Conservation (phyloP, 2,329 filamentous ascomycete species). For the Epichloe uncinata region DNA sequence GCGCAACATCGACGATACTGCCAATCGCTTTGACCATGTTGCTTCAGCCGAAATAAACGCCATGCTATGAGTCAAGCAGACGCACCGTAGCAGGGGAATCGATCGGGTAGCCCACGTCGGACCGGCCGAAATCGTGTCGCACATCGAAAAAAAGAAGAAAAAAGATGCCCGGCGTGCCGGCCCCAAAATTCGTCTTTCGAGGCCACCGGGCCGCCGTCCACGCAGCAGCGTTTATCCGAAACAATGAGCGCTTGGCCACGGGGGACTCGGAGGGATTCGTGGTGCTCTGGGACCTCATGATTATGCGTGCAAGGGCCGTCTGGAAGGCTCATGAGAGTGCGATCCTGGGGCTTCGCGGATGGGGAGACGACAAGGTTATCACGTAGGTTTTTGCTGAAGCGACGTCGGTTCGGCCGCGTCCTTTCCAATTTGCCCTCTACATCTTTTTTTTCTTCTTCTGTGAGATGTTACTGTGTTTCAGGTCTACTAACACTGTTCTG, state of each 20-base stretch:
- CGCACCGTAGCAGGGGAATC: too few species aligned
- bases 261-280: conserved; percentile 87
- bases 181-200: conserved; percentile 55
- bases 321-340: conserved; percentile 76
- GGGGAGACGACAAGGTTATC: conserved; percentile 61
- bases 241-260: conserved; percentile 66
- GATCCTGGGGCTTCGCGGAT: conserved; percentile 61
- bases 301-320: conserved; percentile 66
- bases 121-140: background rate
- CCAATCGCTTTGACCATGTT: too few species aligned
- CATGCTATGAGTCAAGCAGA: too few species aligned
- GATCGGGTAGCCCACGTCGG: background rate
- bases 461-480: background rate
- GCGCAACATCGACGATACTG: too few species aligned
- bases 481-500: background rate
- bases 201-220: conserved; percentile 77
- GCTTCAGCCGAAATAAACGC: too few species aligned
- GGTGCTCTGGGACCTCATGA: conserved; percentile 71
- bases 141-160: background rate
- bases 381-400: conserved; percentile 49
- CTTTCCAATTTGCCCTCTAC: background rate
- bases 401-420: background rate
- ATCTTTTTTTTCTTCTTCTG: background rate
- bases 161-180: conserved; percentile 18
- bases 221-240: conserved; percentile 55